phyloP scores from a whole-genome alignment of 192 early-diverging fungal species.

The Backusella sp. region DNA sequence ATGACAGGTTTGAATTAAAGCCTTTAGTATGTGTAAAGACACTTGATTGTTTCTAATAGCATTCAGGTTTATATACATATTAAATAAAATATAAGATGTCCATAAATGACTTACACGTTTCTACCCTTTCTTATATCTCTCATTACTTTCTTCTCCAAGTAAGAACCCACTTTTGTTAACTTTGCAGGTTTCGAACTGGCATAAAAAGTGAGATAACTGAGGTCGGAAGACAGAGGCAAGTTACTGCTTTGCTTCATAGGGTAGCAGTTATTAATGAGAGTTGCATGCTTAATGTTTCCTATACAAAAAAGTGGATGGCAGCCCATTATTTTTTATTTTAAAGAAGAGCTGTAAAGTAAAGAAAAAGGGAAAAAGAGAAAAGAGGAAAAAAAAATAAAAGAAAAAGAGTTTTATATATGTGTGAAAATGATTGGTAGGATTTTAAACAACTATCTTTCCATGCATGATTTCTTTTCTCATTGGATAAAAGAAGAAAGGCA shows the following conservation, averaged over 20 bases:
- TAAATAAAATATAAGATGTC: background rate
- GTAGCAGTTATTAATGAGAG: constrained; percentile 76
- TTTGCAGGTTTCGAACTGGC: constrained; percentile 88
- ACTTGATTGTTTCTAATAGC: constrained; percentile 61
- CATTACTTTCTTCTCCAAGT: constrained; percentile 71
- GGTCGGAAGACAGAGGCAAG: constrained; percentile 72
- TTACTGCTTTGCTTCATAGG: constrained; percentile 57
- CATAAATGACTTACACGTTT: constrained; percentile 47
- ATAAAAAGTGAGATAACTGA: constrained; percentile 89
- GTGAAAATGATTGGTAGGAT: background rate
- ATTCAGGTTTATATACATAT: background rate
- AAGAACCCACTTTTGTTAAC: constrained; percentile 85
- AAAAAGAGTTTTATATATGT: background rate
- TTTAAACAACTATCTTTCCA: background rate
- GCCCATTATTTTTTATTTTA: background rate
- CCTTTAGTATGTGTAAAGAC: constrained; percentile 72
- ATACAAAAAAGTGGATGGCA: constrained; percentile 15
- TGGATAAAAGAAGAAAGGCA: background rate
- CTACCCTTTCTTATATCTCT: constrained; percentile 63
- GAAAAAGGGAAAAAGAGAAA: background rate
- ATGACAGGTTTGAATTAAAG: constrained; percentile 68
- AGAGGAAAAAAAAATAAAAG: background rate
- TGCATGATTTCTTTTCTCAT: background rate
- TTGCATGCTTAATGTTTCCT: constrained; percentile 72
- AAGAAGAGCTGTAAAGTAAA: background rate